Conservation (phyloP, 352 stramenopile species). For the Globisporangium lucens region DNA sequence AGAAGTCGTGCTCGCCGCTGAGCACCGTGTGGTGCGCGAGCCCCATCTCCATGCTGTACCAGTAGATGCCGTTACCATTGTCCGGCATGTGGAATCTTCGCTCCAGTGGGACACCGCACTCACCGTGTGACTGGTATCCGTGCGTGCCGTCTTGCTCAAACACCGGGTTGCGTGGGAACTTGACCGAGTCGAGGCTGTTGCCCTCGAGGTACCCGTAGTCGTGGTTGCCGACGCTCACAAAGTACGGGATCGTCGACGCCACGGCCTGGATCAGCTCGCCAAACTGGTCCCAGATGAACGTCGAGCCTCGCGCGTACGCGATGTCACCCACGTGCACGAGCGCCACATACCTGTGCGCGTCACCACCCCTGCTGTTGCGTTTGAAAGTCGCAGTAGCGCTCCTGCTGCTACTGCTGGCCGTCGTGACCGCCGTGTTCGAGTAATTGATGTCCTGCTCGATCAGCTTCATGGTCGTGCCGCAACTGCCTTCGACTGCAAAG, state of each 20-base stretch:
- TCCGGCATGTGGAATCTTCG: constrained; percentile 77
- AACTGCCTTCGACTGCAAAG: constrained; percentile 18
- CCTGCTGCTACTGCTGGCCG: background rate
- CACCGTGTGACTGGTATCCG: constrained; percentile 57
- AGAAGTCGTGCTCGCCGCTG: constrained; percentile 55
- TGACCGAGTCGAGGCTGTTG: constrained; percentile 20
- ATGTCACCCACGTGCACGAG: constrained; percentile 85
- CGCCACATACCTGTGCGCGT: constrained; percentile 39
- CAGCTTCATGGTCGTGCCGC: constrained; percentile 18
- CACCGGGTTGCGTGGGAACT: constrained; percentile 27
- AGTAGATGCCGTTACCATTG: constrained; percentile 49
- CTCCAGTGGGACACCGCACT: constrained; percentile 79
- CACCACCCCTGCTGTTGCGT: background rate
- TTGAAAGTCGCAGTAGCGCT: background rate
- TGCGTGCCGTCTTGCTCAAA: constrained; percentile 33
- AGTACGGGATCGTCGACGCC: constrained; percentile 66
- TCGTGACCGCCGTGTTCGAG: background rate
- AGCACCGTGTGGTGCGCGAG: constrained; percentile 46
- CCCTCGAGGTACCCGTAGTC: constrained; percentile 46
- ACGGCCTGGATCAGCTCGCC: constrained; percentile 76
- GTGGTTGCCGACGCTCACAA: constrained; percentile 60
- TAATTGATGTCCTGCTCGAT: constrained; percentile 14
- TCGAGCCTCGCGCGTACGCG: constrained; percentile 64
- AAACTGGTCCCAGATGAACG: constrained; percentile 85
- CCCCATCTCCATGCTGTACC: constrained; percentile 54